Percentiles rank a stretch among this genome's conserved stretches.
phyloP scores from a whole-genome alignment of 768 basidiomycete species.

The Lactifluus piperatus region DNA sequence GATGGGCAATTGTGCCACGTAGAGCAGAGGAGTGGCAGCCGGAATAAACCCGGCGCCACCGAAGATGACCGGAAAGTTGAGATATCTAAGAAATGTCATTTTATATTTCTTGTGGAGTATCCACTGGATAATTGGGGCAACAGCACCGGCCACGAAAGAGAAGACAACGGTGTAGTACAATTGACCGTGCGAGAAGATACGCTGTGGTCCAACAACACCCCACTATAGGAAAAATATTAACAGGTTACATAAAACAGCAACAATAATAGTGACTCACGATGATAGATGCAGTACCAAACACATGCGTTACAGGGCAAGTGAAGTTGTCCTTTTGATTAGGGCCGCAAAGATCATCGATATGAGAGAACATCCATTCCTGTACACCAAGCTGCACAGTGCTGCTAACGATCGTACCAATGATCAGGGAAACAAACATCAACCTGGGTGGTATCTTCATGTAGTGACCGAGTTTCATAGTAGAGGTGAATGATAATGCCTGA shows the following conservation, averaged over 20 bases:
- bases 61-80: neutral
- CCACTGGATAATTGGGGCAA: neutral
- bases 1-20: conserved; percentile 30
- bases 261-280: neutral
- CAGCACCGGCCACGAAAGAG: too few species aligned
- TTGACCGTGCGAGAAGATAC: too few species aligned
- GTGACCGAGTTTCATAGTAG: conserved; percentile 53
- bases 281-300: neutral
- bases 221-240: too few species aligned
- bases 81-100: neutral
- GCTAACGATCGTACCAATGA: neutral
- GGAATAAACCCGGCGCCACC: conserved; percentile 20
- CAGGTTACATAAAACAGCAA: too few species aligned
- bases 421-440: neutral
- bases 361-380: neutral
- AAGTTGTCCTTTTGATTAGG: neutral
- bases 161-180: too few species aligned
- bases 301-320: neutral
- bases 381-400: neutral
- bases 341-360: neutral
- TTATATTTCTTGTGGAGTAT: neutral
- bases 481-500: conserved; percentile 61
- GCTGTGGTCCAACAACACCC: too few species aligned
- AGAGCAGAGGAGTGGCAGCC: conserved; percentile 33
- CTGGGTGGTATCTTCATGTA: neutral